Percentiles rank a stretch among this genome's conserved stretches.
Evolutionary conservation across 2,329 filamentous ascomycete species (phyloP).

Genomic region (Claviceps sp.): DNA sequence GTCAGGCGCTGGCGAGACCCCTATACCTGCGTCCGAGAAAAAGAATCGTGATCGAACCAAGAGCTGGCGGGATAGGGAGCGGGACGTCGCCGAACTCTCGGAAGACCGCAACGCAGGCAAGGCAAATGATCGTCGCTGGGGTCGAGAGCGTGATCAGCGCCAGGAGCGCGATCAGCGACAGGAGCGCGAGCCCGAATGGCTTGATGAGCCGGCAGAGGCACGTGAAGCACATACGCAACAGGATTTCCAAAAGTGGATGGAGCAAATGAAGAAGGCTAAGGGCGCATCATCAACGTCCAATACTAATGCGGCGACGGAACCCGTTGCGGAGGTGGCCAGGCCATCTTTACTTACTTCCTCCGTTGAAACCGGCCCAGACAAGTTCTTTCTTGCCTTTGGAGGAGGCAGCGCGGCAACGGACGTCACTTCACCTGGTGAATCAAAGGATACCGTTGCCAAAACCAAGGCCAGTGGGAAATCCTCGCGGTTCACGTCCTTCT

Average conservation of each 20-base stretch:
- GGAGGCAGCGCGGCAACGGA: constrained; percentile 27
- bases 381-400: constrained; percentile 55
- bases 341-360: constrained; percentile 45
- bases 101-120: constrained; percentile 46
- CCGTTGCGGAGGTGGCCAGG: constrained; percentile 33
- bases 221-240: constrained; percentile 66
- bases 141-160: constrained; percentile 42
- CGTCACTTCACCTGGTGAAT: constrained; percentile 38
- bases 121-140: constrained; percentile 37
- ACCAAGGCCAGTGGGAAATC: constrained; percentile 50
- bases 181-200: constrained; percentile 84
- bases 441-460: constrained; percentile 28
- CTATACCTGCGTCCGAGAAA: constrained; percentile 18
- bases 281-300: constrained; percentile 15
- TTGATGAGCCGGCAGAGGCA: constrained; percentile 62
- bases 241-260: constrained; percentile 91
- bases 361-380: constrained; percentile 56
- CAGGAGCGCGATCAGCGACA: constrained; percentile 43
- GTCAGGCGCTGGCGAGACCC: constrained; percentile 28
- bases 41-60: constrained; percentile 44
- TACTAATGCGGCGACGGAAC: constrained; percentile 19
- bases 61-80: constrained; percentile 46
- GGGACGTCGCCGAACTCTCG: constrained; percentile 23
- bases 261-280: constrained; percentile 65
- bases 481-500: constrained; percentile 79